These are phyloP conservation scores for Suillus discolor DNA, from an alignment of 768 basidiomycete species.

Conservation along the genomic window DNA sequence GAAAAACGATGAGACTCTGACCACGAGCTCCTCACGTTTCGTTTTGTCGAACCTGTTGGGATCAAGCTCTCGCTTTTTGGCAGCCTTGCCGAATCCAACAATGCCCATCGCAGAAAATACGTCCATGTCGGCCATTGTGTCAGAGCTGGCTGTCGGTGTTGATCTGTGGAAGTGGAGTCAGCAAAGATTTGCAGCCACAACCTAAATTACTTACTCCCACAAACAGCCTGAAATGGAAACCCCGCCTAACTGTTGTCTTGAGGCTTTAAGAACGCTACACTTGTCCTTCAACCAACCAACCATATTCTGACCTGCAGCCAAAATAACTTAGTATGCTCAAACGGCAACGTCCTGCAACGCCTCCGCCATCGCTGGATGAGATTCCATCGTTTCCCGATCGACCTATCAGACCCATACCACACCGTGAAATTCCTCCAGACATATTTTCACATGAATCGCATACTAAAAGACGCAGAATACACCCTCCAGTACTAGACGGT, in stretches of 20 bases:
- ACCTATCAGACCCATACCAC: constrained; percentile 16
- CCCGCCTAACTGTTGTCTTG: neutral
- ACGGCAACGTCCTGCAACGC: constrained; percentile 50
- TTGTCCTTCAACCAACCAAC: neutral
- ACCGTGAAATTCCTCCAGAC: constrained; percentile 13
- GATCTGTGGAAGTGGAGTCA: constrained; percentile 1
- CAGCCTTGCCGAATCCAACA: constrained; percentile 77
- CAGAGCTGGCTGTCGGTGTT: constrained; percentile 9
- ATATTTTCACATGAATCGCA: constrained; percentile 29
- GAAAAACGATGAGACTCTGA: constrained; percentile 19
- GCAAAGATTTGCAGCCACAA: constrained; percentile 4
- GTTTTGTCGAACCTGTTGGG: constrained; percentile 79
- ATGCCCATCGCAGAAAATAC: constrained; percentile 85
- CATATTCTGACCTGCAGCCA: neutral
- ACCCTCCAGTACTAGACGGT: constrained; percentile 58
- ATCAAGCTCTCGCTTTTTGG: constrained; percentile 67
- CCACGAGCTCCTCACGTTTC: constrained; percentile 51
- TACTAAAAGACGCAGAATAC: constrained; percentile 56
- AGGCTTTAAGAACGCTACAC: constrained; percentile 1
- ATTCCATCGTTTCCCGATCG: constrained; percentile 23
- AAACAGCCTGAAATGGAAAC: constrained; percentile 14
- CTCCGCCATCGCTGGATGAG: constrained; percentile 38
- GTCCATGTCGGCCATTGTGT: constrained; percentile 61
- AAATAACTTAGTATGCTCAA: constrained; percentile 50
- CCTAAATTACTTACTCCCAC: constrained; percentile 2